Percentiles rank a stretch among this genome's conserved stretches.
Conservation (phyloP, 1,284 basidiomycete species). For the Moesziomyces globuligerus region DNA sequence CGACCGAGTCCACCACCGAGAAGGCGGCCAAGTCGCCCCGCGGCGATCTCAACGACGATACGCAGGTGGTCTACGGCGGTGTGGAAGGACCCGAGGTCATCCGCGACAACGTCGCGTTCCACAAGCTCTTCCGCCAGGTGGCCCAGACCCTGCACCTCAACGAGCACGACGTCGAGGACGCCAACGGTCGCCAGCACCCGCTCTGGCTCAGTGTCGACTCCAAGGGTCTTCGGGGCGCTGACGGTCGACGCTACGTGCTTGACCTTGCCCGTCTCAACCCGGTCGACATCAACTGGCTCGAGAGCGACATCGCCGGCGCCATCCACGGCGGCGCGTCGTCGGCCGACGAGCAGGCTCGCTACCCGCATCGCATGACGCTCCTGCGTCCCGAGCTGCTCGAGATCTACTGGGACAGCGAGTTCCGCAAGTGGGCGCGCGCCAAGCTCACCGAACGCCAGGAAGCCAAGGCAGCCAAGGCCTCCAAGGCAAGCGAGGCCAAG, state of each 20-base stretch:
- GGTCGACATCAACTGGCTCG: conserved; percentile 72
- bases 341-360: conserved; percentile 48
- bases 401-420: conserved; percentile 71
- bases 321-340: conserved; percentile 51
- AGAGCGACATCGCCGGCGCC: conserved; percentile 69
- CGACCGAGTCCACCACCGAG: conserved; percentile 81
- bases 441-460: conserved; percentile 67
- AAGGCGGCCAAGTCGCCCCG: conserved; percentile 71
- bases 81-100: conserved; percentile 70
- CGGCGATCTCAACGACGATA: conserved; percentile 67
- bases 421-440: conserved; percentile 71
- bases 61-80: conserved; percentile 70
- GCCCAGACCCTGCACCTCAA: conserved; percentile 71
- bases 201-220: conserved; percentile 72
- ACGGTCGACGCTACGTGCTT: conserved; percentile 72
- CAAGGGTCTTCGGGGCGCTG: conserved; percentile 72
- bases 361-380: conserved; percentile 72
- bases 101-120: conserved; percentile 70
- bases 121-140: conserved; percentile 71
- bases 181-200: conserved; percentile 69
- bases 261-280: conserved; percentile 72
- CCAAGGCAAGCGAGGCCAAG: conserved; percentile 9
- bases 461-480: conserved; percentile 35
- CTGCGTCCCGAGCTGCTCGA: conserved; percentile 73
- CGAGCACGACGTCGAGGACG: conserved; percentile 70